These are phyloP conservation scores for Candida frijolesensis DNA, from an alignment of 1,139 yeast genomes.

Conservation along the genomic window DNA sequence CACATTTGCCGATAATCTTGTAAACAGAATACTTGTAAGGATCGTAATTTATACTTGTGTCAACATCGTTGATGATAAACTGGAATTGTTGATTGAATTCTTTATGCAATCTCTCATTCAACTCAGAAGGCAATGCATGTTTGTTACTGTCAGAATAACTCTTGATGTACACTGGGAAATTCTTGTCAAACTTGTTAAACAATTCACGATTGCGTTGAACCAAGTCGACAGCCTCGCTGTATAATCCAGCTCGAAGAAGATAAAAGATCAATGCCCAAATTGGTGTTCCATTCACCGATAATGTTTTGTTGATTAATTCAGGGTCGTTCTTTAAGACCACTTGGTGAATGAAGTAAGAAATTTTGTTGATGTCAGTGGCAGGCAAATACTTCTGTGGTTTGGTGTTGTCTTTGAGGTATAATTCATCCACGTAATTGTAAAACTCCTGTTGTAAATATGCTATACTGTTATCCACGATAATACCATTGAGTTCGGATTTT, in stretches of 20 bases:
- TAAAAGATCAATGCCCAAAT: conserved; percentile 91
- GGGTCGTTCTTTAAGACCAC: conserved; percentile 42
- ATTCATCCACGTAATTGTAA: conserved; percentile 68
- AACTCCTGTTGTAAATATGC: conserved; percentile 75
- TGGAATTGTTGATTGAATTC: conserved; percentile 89
- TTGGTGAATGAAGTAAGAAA: conserved; percentile 65
- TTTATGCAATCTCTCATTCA: conserved; percentile 68
- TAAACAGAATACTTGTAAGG: conserved; percentile 90
- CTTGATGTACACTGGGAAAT: conserved; percentile 78
- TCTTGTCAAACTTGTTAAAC: conserved; percentile 81
- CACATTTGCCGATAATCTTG: conserved; percentile 91
- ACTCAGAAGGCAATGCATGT: conserved; percentile 57
- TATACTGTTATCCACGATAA: conserved; percentile 59
- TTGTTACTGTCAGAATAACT: conserved; percentile 67
- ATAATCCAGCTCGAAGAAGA: conserved; percentile 79
- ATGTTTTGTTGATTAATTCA: conserved; percentile 35
- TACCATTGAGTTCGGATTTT: conserved; percentile 42
- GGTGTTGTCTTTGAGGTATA: conserved; percentile 63
- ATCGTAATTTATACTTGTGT: conserved; percentile 62
- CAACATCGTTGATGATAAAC: conserved; percentile 51
- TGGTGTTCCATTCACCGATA: conserved; percentile 74
- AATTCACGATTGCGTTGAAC: conserved; percentile 41
- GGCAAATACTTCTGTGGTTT: conserved; percentile 48
- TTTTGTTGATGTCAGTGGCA: conserved; percentile 72
- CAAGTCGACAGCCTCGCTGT: conserved; percentile 67